Evolutionary conservation across 441 rosid species (phyloP), one percentile per base, ranked within the genome.

Genomic region (Cnidoscolus chayamansa): DNA sequence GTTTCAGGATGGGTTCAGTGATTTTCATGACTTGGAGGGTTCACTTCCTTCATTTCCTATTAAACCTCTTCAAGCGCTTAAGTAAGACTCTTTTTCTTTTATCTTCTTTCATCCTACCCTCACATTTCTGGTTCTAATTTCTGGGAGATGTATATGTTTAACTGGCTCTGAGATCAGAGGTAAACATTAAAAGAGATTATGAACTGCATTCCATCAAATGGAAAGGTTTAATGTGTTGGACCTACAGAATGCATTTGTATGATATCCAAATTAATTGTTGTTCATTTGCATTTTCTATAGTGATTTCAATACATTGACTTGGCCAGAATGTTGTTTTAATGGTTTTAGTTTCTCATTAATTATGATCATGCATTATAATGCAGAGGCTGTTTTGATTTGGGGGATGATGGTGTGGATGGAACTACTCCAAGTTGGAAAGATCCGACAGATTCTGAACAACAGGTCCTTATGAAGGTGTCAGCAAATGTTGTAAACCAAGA

Each of bases 351-450:
- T 0, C 17, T 51, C 25, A 32, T 75, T 58, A 60, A 53, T 73
- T 76, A 37, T 60, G 54, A 71, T 49, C 12, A 20, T 76, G 37
- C 65, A 65, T 63, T 65, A 66, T 72, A 71, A 65, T 87, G 83
- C 92, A 95, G 98, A 80, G 90, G 89, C 67, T 93, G 98, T 82
- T 95, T 95, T 82, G 98, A 95, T 80, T 72, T 90, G 56, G 83
- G 89, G 50, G 93, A 89, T 79, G 94, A 85, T 47, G 96, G 88
- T 74, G 90, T 73, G 56, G 84, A 50, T 84, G 78, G 84, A 69
- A 75, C 84, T 63, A 88, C 87, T 82, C 88, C 89, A 65, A 81
- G 75, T 68, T 86, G 86, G 85, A 83, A 87, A 70, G 88, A 73
- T 73, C 64, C 73, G 71, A 69, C 78, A 57, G 90, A 84, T 72